A percentile compares a stretch with the other conserved stretches of the same genome.
Evolutionary conservation across 345 rosid species (phyloP).

Genomic region (Combretum micranthum): DNA sequence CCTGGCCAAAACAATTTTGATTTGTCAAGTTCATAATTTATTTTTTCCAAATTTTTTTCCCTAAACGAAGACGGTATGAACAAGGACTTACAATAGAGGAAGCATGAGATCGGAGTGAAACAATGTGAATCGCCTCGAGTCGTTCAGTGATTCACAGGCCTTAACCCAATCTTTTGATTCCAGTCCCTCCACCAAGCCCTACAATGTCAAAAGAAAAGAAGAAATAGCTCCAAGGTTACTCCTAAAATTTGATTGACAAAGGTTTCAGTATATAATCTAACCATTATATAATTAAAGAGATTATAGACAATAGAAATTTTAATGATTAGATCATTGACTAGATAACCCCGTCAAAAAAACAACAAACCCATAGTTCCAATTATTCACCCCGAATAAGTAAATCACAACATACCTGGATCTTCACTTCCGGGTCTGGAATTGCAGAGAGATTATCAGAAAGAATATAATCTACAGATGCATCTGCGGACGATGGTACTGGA

Average conservation of each 20-base stretch:
- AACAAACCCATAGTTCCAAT: neutral
- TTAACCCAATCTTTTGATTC: conserved; percentile 73
- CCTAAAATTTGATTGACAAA: too few relatives aligned
- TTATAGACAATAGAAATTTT: too few relatives aligned
- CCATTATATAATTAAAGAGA: too few relatives aligned
- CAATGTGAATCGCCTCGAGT: conserved; percentile 53
- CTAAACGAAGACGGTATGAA: neutral
- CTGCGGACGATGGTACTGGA: conserved; percentile 27
- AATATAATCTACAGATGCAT: conserved; percentile 47
- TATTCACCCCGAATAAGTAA: neutral
- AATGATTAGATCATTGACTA: too few relatives aligned
- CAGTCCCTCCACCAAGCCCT: conserved; percentile 56
- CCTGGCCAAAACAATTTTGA: conserved; percentile 19
- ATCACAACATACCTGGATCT: conserved; percentile 29
- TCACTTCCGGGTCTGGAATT: conserved; percentile 40
- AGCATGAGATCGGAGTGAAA: conserved; percentile 56
- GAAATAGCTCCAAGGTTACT: too few relatives aligned
- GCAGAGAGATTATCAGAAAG: conserved; percentile 56
- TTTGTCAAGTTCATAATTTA: too few relatives aligned
- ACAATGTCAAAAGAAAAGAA: neutral
- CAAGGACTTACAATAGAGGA: conserved; percentile 20
- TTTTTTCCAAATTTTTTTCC: too few relatives aligned
- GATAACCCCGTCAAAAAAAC: too few relatives aligned
- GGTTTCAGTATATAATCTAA: too few relatives aligned
- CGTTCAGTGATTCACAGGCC: conserved; percentile 63